phyloP scores from a whole-genome alignment of 176 grass and related monocot genomes.

The Leersia perrieri region DNA sequence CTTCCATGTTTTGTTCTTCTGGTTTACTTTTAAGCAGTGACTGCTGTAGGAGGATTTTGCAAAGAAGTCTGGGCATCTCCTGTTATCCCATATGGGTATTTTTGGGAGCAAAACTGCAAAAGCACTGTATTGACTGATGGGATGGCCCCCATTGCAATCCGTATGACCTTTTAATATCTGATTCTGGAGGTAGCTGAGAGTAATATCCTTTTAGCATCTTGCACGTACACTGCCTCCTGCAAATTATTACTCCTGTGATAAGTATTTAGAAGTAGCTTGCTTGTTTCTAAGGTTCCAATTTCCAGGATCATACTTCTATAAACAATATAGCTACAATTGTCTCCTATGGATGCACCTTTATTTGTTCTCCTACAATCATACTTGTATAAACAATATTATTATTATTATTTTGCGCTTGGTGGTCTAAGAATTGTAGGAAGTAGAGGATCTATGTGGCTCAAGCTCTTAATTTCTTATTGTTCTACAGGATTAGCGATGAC shows the following conservation, averaged over 20 bases:
- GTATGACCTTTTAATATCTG: neutral
- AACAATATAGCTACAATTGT: neutral
- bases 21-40: neutral
- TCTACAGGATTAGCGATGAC: neutral
- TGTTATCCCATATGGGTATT: neutral
- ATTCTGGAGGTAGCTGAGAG: neutral
- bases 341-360: neutral
- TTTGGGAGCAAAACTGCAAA: constrained; percentile 1
- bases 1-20: neutral
- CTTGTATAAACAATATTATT: too few relatives aligned
- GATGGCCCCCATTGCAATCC: neutral
- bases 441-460: neutral
- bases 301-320: neutral
- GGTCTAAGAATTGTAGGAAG: neutral
- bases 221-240: neutral
- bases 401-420: neutral
- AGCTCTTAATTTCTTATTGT: neutral
- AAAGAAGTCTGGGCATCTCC: neutral
- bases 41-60: neutral
- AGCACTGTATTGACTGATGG: neutral
- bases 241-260: neutral
- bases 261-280: too few relatives aligned
- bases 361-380: too few relatives aligned
- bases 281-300: neutral
- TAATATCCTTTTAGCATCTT: neutral